A percentile compares a stretch with the other conserved stretches of the same genome.
Conservation (phyloP, 176 grass and related monocot genomes). For the Oryza punctata region DNA sequence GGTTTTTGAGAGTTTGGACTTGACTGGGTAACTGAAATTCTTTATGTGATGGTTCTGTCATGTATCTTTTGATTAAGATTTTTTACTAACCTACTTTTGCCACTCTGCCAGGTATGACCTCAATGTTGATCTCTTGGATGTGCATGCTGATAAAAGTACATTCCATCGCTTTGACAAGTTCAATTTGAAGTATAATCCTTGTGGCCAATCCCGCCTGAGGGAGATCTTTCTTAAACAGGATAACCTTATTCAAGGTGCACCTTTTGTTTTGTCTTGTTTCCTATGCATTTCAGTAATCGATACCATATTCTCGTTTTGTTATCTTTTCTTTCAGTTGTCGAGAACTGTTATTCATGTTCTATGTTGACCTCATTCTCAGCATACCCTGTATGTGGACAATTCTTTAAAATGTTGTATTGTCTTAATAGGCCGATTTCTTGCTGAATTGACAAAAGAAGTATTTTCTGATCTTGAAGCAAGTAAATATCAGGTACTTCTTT, state of each 20-base stretch:
- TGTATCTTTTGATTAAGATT: neutral
- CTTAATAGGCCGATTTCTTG: constrained; percentile 77
- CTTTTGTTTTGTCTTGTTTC: constrained; percentile 26
- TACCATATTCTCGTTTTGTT: neutral
- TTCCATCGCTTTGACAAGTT: constrained; percentile 99
- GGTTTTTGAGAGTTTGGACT: constrained; percentile 94
- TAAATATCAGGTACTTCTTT: constrained; percentile 83
- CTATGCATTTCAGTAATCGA: neutral
- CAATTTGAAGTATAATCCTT: constrained; percentile 97
- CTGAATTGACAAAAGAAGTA: constrained; percentile 88
- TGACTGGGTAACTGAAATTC: constrained; percentile 75
- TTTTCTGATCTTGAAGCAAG: constrained; percentile 91
- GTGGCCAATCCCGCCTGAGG: constrained; percentile 87
- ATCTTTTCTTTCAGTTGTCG: neutral
- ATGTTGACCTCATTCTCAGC: constrained; percentile 6
- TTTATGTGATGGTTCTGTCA: constrained; percentile 10
- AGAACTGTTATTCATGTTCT: constrained; percentile 8
- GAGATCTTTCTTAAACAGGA: constrained; percentile 98
- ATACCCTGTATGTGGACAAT: neutral
- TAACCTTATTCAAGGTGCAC: constrained; percentile 92
- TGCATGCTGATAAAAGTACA: constrained; percentile 98
- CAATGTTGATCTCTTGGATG: constrained; percentile 96
- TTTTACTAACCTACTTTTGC: neutral
- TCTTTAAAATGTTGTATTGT: constrained; percentile 16
- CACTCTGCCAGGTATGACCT: constrained; percentile 77